phyloP scores from a whole-genome alignment of 2,329 filamentous ascomycete genomes.

The Purpureocillium lavendulum region DNA sequence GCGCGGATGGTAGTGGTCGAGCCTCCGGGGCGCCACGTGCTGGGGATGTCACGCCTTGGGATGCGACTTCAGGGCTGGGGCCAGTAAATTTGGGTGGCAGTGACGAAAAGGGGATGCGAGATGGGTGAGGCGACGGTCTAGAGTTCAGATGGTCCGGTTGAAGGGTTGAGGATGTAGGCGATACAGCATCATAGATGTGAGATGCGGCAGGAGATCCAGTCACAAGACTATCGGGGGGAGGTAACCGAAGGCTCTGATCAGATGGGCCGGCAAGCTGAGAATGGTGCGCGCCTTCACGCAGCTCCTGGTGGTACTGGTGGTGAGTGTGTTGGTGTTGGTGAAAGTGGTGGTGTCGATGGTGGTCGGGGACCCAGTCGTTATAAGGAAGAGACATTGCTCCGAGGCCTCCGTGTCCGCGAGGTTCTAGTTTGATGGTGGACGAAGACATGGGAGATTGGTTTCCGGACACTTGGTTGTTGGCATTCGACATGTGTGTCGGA shows the following conservation, averaged over 20 bases:
- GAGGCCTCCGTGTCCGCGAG: constrained; percentile 6
- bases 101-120: not conserved
- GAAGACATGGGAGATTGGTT: constrained; percentile 12
- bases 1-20: not conserved
- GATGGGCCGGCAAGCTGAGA: constrained; percentile 16
- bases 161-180: not conserved
- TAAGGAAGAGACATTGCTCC: constrained; percentile 16
- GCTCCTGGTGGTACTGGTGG: not conserved
- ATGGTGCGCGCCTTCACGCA: constrained; percentile 5
- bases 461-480: constrained; percentile 5
- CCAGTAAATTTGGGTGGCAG: not conserved
- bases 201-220: constrained; percentile 9
- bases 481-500: constrained; percentile 6
- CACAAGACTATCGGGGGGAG: constrained; percentile 15
- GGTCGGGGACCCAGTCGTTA: constrained; percentile 12
- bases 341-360: constrained; percentile 10
- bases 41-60: not conserved
- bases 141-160: not conserved
- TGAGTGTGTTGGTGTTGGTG: constrained; percentile 4
- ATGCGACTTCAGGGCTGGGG: not conserved
- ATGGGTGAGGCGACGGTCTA: not conserved
- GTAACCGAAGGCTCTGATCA: constrained; percentile 17
- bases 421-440: constrained; percentile 10
- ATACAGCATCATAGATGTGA: constrained; percentile 7
- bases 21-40: not conserved